These are phyloP conservation scores for Phytophthora sp. DNA, from an alignment of 352 stramenopile species.

Conservation along the genomic window DNA sequence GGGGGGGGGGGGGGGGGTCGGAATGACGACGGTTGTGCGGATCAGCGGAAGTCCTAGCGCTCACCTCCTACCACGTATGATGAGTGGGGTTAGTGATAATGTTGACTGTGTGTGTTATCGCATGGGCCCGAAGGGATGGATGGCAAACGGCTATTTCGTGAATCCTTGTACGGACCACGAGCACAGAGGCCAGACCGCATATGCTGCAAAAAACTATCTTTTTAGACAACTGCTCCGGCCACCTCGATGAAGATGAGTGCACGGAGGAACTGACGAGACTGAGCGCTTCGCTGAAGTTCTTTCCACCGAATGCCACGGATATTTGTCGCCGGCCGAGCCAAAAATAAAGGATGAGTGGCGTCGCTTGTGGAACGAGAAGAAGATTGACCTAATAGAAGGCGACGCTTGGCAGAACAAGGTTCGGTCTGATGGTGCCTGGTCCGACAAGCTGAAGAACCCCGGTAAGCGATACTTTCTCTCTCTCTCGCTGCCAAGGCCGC, in stretches of 20 bases:
- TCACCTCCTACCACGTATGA: background rate
- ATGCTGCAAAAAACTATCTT: background rate
- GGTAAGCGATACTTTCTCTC: background rate
- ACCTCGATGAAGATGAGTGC: background rate
- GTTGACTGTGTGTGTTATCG: background rate
- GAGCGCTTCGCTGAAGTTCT: background rate
- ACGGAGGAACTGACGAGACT: background rate
- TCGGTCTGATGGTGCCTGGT: background rate
- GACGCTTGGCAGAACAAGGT: background rate
- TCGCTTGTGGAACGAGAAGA: background rate
- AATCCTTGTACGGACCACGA: background rate
- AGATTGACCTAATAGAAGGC: background rate
- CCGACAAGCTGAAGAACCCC: background rate
- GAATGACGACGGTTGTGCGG: constrained; percentile 43
- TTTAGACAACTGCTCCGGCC: background rate
- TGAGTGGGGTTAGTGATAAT: background rate
- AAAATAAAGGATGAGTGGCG: background rate
- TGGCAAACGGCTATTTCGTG: background rate
- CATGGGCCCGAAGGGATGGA: background rate
- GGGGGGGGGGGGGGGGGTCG: constrained; percentile 19
- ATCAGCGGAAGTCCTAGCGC: background rate
- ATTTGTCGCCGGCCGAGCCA: background rate
- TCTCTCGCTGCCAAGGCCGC: background rate
- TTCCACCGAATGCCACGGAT: background rate
- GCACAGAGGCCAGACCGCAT: background rate